These are phyloP conservation scores for Tulasnella sp. DNA, from an alignment of 768 basidiomycete species.

Conservation along the genomic window DNA sequence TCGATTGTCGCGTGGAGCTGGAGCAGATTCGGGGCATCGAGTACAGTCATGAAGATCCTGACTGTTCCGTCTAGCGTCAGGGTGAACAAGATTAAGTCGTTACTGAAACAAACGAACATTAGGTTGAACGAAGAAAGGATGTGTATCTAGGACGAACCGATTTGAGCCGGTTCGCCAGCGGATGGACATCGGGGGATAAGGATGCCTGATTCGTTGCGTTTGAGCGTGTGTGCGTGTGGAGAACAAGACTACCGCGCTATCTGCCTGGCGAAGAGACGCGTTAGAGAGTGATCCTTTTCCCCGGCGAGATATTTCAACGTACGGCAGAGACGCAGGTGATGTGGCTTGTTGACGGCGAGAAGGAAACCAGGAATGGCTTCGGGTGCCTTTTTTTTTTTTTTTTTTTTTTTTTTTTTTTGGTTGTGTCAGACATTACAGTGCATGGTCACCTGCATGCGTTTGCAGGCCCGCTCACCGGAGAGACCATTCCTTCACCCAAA, in stretches of 20 bases:
- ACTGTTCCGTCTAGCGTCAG: slow-evolving; percentile 72
- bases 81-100: slow-evolving; percentile 71
- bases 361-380: slow-evolving; percentile 32
- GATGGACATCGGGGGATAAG: slow-evolving; percentile 57
- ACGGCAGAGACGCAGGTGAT: slow-evolving; percentile 57
- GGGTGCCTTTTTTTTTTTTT: slow-evolving; percentile 1
- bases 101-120: slow-evolving; percentile 31
- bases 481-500: slow-evolving; percentile 74
- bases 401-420: too few relatives aligned
- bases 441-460: too few relatives aligned
- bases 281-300: too few relatives aligned
- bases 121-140: too few relatives aligned
- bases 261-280: slow-evolving; percentile 33
- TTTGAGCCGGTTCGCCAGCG: slow-evolving; percentile 59
- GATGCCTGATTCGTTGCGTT: slow-evolving; percentile 59
- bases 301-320: too few relatives aligned
- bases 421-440: too few relatives aligned
- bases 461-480: slow-evolving; percentile 41
- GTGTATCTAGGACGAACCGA: slow-evolving; percentile 31
- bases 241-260: slow-evolving; percentile 50
- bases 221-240: slow-evolving; percentile 60
- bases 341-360: slow-evolving; percentile 67
- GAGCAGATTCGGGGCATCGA: slow-evolving; percentile 73
- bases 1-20: slow-evolving; percentile 78
- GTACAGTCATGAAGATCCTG: slow-evolving; percentile 75